Evolutionary conservation across 1,284 basidiomycete species (phyloP).

Genomic region (Fomitopsis betulina): DNA sequence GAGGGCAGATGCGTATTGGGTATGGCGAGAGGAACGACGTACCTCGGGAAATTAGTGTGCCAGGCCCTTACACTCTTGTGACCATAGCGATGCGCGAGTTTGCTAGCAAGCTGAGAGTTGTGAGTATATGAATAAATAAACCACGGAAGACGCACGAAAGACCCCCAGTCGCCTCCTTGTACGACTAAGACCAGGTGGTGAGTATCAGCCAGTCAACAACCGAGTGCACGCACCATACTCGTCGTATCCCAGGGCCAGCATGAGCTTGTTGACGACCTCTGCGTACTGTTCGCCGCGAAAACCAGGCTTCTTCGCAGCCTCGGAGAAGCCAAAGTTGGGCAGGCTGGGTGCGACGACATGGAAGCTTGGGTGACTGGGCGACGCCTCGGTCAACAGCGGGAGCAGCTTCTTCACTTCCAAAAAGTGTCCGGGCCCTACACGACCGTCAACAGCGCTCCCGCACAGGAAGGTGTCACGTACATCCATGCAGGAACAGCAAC

Average conservation of each 20-base stretch:
- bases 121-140: not conserved
- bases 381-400: slow-evolving; percentile 39
- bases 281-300: slow-evolving; percentile 27
- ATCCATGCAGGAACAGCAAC: slow-evolving; percentile 44
- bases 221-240: slow-evolving; percentile 21
- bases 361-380: slow-evolving; percentile 46
- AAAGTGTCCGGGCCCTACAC: slow-evolving; percentile 56
- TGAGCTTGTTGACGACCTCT: slow-evolving; percentile 15
- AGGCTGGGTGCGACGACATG: slow-evolving; percentile 52
- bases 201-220: not conserved
- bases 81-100: slow-evolving; percentile 26
- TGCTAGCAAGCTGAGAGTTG: slow-evolving; percentile 26
- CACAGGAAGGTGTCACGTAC: slow-evolving; percentile 24
- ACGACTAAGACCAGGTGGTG: not conserved
- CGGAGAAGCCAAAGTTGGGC: slow-evolving; percentile 55
- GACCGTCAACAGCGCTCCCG: not conserved
- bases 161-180: slow-evolving; percentile 9
- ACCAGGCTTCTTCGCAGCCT: slow-evolving; percentile 35
- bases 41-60: slow-evolving; percentile 24
- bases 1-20: not conserved
- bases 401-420: slow-evolving; percentile 51
- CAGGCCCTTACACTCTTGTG: slow-evolving; percentile 28
- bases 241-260: slow-evolving; percentile 19
- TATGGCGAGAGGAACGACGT: not conserved
- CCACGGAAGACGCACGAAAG: not conserved